A percentile compares a stretch with the other conserved stretches of the same genome.
phyloP scores from a whole-genome alignment of 345 rosid species.

The Aegle marmelos region DNA sequence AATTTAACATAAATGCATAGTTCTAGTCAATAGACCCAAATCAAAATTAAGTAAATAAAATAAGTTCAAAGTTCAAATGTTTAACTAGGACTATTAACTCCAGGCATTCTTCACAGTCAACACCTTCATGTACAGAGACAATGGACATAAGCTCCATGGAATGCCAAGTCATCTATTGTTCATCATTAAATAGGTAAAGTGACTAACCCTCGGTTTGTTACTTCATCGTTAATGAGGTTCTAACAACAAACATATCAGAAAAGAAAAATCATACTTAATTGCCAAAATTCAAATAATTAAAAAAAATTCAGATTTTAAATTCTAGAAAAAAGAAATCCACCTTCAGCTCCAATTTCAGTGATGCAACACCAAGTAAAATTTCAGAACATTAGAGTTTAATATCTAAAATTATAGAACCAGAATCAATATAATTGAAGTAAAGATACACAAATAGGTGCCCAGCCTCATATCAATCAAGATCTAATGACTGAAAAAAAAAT shows the following conservation, averaged over 20 bases:
- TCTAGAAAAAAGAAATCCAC: neutral
- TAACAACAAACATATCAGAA: neutral
- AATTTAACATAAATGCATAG: neutral
- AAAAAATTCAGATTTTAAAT: neutral
- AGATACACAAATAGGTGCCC: no score
- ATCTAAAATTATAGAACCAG: neutral
- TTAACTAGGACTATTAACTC: slow-evolving; percentile 3
- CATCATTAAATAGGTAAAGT: neutral
- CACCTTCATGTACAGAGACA: neutral
- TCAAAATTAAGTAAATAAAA: no score
- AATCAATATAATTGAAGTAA: neutral
- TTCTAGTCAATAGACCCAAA: neutral
- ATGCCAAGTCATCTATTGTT: neutral
- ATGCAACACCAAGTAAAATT: neutral
- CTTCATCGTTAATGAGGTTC: neutral
- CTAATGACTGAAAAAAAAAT: neutral
- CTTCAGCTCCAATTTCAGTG: neutral
- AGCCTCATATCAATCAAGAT: neutral
- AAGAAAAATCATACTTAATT: neutral
- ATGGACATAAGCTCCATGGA: neutral
- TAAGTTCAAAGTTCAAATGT: neutral
- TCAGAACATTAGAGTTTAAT: neutral
- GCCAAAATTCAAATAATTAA: neutral
- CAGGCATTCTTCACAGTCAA: neutral
- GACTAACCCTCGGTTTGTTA: neutral